Percentiles rank a stretch among this genome's conserved stretches.
Conservation (phyloP, 164 flowering plant species). For the Umbilicus rupestris region DNA sequence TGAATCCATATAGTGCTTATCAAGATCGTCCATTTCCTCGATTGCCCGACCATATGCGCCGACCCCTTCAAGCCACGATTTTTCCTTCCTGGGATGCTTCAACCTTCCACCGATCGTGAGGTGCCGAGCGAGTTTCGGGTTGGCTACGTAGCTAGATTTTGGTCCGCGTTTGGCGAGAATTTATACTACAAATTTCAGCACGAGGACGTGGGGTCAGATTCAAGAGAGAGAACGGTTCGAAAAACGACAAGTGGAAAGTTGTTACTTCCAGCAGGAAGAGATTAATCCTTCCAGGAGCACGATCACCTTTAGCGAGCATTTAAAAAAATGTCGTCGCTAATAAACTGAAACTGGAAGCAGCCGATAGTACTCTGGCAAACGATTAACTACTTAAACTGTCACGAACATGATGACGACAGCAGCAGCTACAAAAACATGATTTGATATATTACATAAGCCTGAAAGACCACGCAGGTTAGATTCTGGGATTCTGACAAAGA, state of each 20-base stretch:
- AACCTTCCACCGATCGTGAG: not conserved
- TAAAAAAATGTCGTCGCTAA: too few relatives aligned
- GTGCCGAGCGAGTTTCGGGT: not conserved
- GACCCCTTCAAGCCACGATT: not conserved
- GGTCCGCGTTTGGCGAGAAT: not conserved
- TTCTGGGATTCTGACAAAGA: too few relatives aligned
- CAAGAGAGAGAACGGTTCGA: not conserved
- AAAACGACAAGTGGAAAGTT: not conserved
- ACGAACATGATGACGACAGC: too few relatives aligned
- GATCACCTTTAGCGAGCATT: not conserved
- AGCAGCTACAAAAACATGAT: too few relatives aligned
- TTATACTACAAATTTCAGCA: not conserved
- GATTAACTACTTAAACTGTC: too few relatives aligned
- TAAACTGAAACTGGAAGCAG: too few relatives aligned
- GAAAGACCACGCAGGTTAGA: too few relatives aligned
- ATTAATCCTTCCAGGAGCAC: not conserved
- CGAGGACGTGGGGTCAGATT: not conserved
- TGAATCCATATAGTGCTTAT: slow-evolving; percentile 52
- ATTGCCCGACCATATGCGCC: slow-evolving; percentile 18
- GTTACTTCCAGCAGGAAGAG: not conserved
- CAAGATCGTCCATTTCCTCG: slow-evolving; percentile 31
- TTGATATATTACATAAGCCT: too few relatives aligned
- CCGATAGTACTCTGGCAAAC: too few relatives aligned
- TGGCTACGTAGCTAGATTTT: not conserved
- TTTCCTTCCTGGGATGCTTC: not conserved